phyloP scores from a whole-genome alignment of 2,329 filamentous ascomycete species.

The Aureobasidium sp. region DNA sequence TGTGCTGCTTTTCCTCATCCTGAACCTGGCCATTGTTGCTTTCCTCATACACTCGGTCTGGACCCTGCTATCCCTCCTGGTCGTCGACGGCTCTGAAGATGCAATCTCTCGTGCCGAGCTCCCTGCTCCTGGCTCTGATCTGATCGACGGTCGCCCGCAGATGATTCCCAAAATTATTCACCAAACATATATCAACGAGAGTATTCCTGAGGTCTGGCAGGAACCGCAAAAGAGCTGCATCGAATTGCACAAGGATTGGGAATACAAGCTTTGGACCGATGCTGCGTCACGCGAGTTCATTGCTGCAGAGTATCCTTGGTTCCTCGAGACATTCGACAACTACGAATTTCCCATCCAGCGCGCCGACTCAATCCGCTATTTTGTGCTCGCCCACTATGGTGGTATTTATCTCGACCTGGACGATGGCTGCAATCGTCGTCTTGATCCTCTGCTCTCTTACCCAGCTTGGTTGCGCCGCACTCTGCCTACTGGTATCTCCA shows the following conservation, averaged over 20 bases:
- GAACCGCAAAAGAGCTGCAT: conserved; percentile 60
- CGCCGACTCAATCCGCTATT: conserved; percentile 71
- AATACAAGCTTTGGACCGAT: conserved; percentile 80
- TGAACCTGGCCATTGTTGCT: conserved; percentile 57
- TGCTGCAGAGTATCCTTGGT: conserved; percentile 67
- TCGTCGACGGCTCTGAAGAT: conserved; percentile 60
- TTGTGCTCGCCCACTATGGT: conserved; percentile 68
- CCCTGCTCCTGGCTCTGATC: conserved; percentile 55
- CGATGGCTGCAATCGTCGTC: conserved; percentile 58
- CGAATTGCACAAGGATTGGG: conserved; percentile 61
- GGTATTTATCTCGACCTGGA: conserved; percentile 79
- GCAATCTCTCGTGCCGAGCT: conserved; percentile 61
- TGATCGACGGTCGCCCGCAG: conserved; percentile 50
- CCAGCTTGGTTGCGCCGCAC: conserved; percentile 66
- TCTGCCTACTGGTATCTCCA: conserved; percentile 69
- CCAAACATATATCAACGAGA: conserved; percentile 67
- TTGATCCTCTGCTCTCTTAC: conserved; percentile 63
- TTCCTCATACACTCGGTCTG: conserved; percentile 62
- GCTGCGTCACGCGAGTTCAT: conserved; percentile 64
- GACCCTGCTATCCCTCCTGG: conserved; percentile 62
- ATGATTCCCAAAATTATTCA: conserved; percentile 72
- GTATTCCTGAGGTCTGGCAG: conserved; percentile 60
- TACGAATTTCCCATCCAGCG: conserved; percentile 66
- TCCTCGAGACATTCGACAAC: conserved; percentile 58
- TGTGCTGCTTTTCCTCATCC: conserved; percentile 56